These are phyloP conservation scores for Clonostachys rhizophaga DNA, from an alignment of 2,329 filamentous ascomycete species.

Conservation along the genomic window DNA sequence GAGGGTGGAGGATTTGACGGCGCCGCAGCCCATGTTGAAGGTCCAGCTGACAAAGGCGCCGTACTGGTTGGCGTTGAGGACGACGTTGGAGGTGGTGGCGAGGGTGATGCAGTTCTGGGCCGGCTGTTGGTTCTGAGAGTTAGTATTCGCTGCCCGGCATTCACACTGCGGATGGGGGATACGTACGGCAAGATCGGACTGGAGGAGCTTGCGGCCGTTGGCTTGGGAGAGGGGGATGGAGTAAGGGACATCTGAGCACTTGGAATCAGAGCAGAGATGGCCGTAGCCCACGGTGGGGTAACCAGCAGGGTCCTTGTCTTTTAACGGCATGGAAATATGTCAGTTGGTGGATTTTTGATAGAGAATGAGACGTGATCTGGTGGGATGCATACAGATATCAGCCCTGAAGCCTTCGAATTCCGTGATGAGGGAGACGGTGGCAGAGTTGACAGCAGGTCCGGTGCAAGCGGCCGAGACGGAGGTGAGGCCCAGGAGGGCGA, in stretches of 20 bases:
- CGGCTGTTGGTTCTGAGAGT: slow-evolving; percentile 5
- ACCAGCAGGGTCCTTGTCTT: slow-evolving; percentile 33
- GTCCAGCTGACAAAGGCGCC: slow-evolving; percentile 46
- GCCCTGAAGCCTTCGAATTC: slow-evolving; percentile 6
- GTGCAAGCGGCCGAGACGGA: slow-evolving; percentile 3
- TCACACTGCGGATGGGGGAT: too few relatives aligned
- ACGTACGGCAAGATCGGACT: slow-evolving; percentile 22
- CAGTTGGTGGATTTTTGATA: neutral
- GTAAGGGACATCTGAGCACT: slow-evolving; percentile 39
- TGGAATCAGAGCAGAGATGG: slow-evolving; percentile 34
- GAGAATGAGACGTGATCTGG: neutral
- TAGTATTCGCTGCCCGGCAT: neutral
- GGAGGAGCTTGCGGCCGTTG: slow-evolving; percentile 32
- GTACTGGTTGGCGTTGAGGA: slow-evolving; percentile 45
- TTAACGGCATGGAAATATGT: slow-evolving; percentile 4
- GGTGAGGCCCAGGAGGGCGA: slow-evolving; percentile 2
- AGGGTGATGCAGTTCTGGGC: slow-evolving; percentile 31
- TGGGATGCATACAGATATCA: slow-evolving; percentile 3
- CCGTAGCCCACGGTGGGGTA: slow-evolving; percentile 45
- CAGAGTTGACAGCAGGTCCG: slow-evolving; percentile 4
- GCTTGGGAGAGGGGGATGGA: slow-evolving; percentile 34
- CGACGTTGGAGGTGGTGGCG: slow-evolving; percentile 16
- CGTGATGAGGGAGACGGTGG: slow-evolving; percentile 4
- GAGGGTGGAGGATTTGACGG: slow-evolving; percentile 29
- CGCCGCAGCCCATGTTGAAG: slow-evolving; percentile 43